Base-by-base conservation (phyloP, 352 stramenopile genomes). In the Pythium monospermum region DNA sequence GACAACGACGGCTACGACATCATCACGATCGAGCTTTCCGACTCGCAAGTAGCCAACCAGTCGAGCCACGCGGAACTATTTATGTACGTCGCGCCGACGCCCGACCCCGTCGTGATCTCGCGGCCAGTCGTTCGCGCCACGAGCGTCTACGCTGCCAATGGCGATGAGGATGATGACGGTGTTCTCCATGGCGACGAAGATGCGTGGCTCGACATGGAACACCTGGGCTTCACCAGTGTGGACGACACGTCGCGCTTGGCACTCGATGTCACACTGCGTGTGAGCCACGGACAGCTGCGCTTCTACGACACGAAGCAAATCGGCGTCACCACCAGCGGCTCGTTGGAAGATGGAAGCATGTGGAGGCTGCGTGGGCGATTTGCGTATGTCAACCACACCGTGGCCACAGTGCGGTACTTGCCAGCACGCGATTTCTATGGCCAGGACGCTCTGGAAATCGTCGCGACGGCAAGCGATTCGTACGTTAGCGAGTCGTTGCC, bases 151-250 rank as follows among this genome's bases (percentile, higher is more conserved):
- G 63, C 41, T n/a, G 3, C 22, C 23, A 12, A 45, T 65, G 18
- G 48, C n/a, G n/a, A n/a, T n/a, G n/a, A n/a, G n/a, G n/a, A n/a
- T n/a, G n/a, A 57, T 2, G 21, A 36, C 2, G 58, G 63, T n/a
- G 38, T 31, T 6, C 31, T 85, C 11, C 69, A 57, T 48, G 76
- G 69, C 2, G 71, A 85, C 22, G 76, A 87, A 39, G 76, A 87
- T 53, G 44, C 49, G 16, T 64, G 58, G 60, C 49, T 83, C 26
- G 38, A 33, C 2, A 55, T 61, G 7, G 41, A 53, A 27, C 59
- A 47, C 6, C 56, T 85, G 38, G 28, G 25, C 0, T 84, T 87
- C 47, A 66, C 57, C 3, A 81, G 71, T 41, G 64, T 49, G 18
- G 76, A 87, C 52, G 68, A 81, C 18, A 76, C 62, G 4, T 52